Evolutionary conservation across 495 filamentous ascomycete species (phyloP).

Genomic region (Neohortaea acidophila): DNA sequence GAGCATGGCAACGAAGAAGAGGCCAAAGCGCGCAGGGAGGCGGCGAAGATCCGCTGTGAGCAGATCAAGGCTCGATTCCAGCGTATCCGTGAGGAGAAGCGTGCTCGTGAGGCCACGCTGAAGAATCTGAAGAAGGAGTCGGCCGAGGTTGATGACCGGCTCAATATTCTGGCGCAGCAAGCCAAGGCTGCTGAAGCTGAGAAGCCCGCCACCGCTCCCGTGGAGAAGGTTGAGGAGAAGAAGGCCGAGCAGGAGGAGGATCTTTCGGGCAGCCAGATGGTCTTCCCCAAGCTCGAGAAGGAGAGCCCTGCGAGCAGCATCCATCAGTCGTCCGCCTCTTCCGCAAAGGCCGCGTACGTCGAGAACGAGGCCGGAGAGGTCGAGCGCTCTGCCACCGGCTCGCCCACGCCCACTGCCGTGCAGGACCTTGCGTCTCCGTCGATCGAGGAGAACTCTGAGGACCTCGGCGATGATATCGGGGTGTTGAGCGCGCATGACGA

Average conservation of each 20-base stretch:
- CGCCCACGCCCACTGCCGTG: not conserved
- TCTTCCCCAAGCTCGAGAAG: constrained; percentile 93
- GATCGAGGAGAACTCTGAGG: constrained; percentile 27
- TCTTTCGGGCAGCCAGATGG: constrained; percentile 54
- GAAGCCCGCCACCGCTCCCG: constrained; percentile 12
- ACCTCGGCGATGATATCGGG: constrained; percentile 53
- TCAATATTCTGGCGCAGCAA: no score
- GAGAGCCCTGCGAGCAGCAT: constrained; percentile 75
- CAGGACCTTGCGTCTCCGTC: constrained; percentile 5
- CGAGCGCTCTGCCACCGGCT: constrained; percentile 10
- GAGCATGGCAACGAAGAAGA: constrained; percentile 1
- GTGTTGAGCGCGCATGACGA: constrained; percentile 30
- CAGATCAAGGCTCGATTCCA: constrained; percentile 18
- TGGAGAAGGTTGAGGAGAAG: constrained; percentile 9
- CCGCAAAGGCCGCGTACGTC: constrained; percentile 23
- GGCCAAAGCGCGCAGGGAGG: constrained; percentile 16
- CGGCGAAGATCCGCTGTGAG: constrained; percentile 12
- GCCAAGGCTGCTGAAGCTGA: constrained; percentile 13
- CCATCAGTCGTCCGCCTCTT: constrained; percentile 40
- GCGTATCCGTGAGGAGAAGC: constrained; percentile 13
- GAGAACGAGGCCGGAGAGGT: constrained; percentile 24
- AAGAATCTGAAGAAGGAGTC: not conserved
- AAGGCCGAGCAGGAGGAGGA: constrained; percentile 12
- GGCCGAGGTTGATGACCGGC: no score
- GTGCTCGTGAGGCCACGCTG: no score